phyloP scores from a whole-genome alignment of 1,139 yeast genomes.

The Geotrichum reessii region DNA sequence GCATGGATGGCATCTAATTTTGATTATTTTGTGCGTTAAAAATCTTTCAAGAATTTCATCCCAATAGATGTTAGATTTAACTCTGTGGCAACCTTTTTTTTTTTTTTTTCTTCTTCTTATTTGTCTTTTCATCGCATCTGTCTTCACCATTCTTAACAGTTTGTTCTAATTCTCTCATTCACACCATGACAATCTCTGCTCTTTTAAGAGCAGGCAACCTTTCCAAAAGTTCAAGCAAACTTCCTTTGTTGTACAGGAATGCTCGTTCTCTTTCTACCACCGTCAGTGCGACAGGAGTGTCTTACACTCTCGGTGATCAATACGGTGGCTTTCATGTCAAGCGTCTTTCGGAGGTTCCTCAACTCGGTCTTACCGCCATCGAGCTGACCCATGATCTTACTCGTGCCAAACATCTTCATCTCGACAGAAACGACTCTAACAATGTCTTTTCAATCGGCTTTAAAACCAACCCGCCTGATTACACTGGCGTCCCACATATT shows the following conservation, averaged over 20 bases:
- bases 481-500: slow-evolving; percentile 93
- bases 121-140: background rate
- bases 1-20: background rate
- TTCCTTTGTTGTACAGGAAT: background rate
- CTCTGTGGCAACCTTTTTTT: background rate
- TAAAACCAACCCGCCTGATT: slow-evolving; percentile 90
- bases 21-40: background rate
- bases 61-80: background rate
- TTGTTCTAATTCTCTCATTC: background rate
- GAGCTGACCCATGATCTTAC: slow-evolving; percentile 60
- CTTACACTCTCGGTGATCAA: slow-evolving; percentile 49
- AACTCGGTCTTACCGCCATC: slow-evolving; percentile 74
- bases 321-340: slow-evolving; percentile 61
- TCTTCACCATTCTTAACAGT: background rate
- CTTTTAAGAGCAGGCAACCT: slow-evolving; percentile 11
- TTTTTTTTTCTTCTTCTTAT: background rate
- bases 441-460: slow-evolving; percentile 88
- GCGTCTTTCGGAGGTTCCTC: slow-evolving; percentile 67
- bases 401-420: slow-evolving; percentile 78
- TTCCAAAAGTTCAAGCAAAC: background rate
- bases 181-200: slow-evolving; percentile 8
- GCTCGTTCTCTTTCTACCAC: slow-evolving; percentile 8
- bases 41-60: background rate
- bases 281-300: slow-evolving; percentile 18
- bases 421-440: slow-evolving; percentile 64